These are phyloP conservation scores for Laburnicola sp. DNA, from an alignment of 2,329 filamentous ascomycete genomes.

Conservation along the genomic window DNA sequence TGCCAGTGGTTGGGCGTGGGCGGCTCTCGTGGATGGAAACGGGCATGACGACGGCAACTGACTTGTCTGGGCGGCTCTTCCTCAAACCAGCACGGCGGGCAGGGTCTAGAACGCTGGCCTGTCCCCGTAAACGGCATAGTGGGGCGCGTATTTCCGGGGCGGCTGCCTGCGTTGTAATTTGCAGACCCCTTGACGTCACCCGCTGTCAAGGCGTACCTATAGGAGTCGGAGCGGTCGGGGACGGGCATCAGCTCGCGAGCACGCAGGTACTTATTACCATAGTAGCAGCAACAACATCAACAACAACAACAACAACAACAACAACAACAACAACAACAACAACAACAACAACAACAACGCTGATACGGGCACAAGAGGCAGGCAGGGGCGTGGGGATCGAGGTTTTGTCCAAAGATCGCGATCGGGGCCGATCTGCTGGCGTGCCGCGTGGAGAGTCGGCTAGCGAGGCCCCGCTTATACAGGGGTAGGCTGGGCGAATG, in stretches of 20 bases:
- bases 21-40: no score
- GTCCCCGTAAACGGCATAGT: background rate
- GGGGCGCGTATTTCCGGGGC: conserved; percentile 2
- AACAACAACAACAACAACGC: background rate
- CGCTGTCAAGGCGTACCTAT: background rate
- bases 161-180: conserved; percentile 9
- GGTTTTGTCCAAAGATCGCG: background rate
- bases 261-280: no score
- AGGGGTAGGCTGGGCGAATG: background rate
- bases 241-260: background rate
- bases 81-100: conserved; percentile 2
- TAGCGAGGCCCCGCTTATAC: background rate
- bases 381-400: conserved; percentile 1
- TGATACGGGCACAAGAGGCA: background rate
- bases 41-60: background rate
- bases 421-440: conserved; percentile 6
- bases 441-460: conserved; percentile 2
- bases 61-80: background rate
- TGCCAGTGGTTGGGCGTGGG: no score
- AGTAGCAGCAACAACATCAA: background rate
- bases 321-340: background rate
- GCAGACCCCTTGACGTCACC: conserved; percentile 11
- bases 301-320: background rate
- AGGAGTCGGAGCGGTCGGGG: background rate
- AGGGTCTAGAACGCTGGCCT: background rate